A percentile compares a stretch with the other conserved stretches of the same genome.
phyloP scores from a whole-genome alignment of 768 basidiomycete genomes.

The Lyophyllum shimeji region DNA sequence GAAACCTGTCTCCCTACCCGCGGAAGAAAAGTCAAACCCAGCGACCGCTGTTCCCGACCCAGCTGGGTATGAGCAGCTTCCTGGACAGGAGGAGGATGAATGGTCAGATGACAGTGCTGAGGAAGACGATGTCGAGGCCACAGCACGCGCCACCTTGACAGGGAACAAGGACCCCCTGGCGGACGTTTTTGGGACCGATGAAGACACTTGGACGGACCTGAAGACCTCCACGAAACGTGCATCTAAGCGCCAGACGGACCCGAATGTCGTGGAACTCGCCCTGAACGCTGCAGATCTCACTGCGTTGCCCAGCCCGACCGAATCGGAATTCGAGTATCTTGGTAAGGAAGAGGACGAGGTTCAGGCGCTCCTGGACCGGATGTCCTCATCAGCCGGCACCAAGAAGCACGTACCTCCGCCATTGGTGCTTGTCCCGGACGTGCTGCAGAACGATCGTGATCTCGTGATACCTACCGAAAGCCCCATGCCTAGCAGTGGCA shows the following conservation, averaged over 20 bases:
- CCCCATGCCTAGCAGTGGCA: conserved; percentile 34
- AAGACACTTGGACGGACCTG: conserved; percentile 60
- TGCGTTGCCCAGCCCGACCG: conserved; percentile 22
- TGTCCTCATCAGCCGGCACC: conserved; percentile 35
- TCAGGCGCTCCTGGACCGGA: conserved; percentile 36
- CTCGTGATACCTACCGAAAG: conserved; percentile 36
- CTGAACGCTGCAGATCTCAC: conserved; percentile 43
- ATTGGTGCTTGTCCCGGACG: conserved; percentile 46
- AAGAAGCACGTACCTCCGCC: conserved; percentile 58
- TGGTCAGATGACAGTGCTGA: conserved; percentile 23
- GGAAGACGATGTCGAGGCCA: conserved; percentile 39
- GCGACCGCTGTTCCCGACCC: conserved; percentile 2
- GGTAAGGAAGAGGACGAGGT: conserved; percentile 41
- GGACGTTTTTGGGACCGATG: conserved; percentile 68
- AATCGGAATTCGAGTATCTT: conserved; percentile 27
- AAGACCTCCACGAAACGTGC: conserved; percentile 29
- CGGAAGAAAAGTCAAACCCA: conserved; percentile 8
- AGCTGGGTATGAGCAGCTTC: conserved; percentile 33
- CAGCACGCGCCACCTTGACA: conserved; percentile 32
- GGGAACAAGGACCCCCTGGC: conserved; percentile 49
- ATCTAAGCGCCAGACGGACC: conserved; percentile 32
- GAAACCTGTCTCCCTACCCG: conserved; percentile 30
- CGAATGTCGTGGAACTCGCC: conserved; percentile 53
- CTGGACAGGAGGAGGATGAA: conserved; percentile 20
- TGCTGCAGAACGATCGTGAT: conserved; percentile 22